phyloP scores from a whole-genome alignment of 2,329 filamentous ascomycete genomes.

The Neopestalotiopsis sp. region DNA sequence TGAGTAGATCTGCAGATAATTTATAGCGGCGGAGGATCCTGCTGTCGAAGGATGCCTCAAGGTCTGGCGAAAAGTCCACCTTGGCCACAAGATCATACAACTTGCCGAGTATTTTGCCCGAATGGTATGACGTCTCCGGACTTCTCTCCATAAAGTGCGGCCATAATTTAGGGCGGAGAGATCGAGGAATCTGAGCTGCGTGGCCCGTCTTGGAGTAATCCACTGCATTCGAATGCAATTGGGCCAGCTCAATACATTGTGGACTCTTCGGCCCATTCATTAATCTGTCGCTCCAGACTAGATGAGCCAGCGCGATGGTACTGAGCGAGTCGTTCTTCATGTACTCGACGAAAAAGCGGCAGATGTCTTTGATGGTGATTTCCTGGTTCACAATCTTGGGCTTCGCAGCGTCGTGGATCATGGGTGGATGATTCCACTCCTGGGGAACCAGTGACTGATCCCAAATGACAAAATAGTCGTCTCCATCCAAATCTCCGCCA shows the following conservation, averaged over 20 bases:
- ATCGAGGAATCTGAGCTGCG: constrained; percentile 69
- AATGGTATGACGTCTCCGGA: constrained; percentile 63
- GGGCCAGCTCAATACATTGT: constrained; percentile 76
- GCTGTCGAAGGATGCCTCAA: constrained; percentile 74
- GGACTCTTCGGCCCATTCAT: constrained; percentile 67
- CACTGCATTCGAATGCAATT: constrained; percentile 87
- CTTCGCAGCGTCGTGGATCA: constrained; percentile 72
- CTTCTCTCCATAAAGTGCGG: constrained; percentile 90
- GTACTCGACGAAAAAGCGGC: constrained; percentile 86
- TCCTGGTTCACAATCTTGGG: constrained; percentile 61
- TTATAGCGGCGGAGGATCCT: constrained; percentile 71
- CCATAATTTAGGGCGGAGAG: constrained; percentile 67
- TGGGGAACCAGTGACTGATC: constrained; percentile 74
- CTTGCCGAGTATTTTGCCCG: constrained; percentile 74
- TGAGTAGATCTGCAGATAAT: constrained; percentile 58
- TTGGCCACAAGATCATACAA: constrained; percentile 78
- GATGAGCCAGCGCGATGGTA: constrained; percentile 80
- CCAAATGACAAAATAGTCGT: constrained; percentile 96
- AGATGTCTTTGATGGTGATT: constrained; percentile 76
- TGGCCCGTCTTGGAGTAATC: constrained; percentile 93
- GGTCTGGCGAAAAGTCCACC: constrained; percentile 75
- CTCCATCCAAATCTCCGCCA: constrained; percentile 92
- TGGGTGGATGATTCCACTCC: constrained; percentile 74
- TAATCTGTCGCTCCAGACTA: constrained; percentile 74
- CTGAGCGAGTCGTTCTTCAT: constrained; percentile 89